Conservation (phyloP, 2,329 filamentous ascomycete genomes). For the Fusarium irregulare region DNA sequence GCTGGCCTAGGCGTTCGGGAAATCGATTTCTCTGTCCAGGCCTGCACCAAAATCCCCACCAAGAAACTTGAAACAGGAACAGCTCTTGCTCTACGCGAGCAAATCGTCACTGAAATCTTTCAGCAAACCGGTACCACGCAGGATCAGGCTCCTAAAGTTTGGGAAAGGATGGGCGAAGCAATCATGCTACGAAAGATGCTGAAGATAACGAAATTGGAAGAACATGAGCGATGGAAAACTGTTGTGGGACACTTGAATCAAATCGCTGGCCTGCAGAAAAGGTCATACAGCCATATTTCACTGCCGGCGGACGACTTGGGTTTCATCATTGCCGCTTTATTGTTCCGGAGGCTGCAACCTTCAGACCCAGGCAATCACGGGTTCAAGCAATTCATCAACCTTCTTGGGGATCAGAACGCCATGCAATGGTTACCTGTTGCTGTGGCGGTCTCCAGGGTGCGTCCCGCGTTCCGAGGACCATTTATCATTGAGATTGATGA, state of each 20-base stretch:
- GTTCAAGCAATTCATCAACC: fast-evolving
- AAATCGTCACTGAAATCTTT: neutral
- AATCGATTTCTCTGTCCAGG: neutral
- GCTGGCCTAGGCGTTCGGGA: neutral
- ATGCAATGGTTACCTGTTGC: neutral
- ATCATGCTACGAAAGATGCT: fast-evolving
- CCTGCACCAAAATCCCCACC: neutral
- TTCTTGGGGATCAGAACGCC: neutral
- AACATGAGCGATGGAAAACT: fast-evolving
- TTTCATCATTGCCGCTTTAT: fast-evolving
- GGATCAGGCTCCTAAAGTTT: fast-evolving
- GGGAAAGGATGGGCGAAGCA: fast-evolving
- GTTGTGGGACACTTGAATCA: neutral
- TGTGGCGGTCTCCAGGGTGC: fast-evolving
- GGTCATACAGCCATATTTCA: too few species aligned
- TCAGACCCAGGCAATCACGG: fast-evolving
- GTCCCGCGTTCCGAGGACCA: fast-evolving
- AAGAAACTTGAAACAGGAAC: fast-evolving
- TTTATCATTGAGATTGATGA: neutral
- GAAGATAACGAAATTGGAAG: fast-evolving
- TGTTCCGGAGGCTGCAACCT: fast-evolving
- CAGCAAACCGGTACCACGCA: fast-evolving
- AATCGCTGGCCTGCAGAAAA: too few species aligned
- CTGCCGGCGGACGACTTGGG: neutral
- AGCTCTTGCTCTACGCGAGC: fast-evolving